Evolutionary conservation across 345 rosid genomes (phyloP).

Genomic region (Syzygium jambos): DNA sequence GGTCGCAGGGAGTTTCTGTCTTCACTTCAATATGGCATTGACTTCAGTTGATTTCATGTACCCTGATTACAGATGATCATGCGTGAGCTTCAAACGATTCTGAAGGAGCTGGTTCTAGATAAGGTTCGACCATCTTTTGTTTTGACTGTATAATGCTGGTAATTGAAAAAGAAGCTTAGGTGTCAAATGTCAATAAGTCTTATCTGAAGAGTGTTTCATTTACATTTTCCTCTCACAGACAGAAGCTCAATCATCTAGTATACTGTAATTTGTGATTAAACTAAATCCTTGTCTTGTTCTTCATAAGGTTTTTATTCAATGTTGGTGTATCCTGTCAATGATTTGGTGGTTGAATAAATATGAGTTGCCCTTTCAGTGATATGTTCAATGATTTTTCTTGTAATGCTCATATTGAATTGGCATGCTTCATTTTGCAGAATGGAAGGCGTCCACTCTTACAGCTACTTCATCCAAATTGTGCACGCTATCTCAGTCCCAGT

Average conservation of each 20-base stretch:
- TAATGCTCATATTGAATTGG: not conserved
- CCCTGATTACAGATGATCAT: conserved; percentile 50
- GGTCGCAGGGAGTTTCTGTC: not conserved
- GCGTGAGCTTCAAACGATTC: conserved; percentile 51
- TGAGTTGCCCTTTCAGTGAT: not conserved
- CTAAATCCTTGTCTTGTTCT: not conserved
- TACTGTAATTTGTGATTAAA: not conserved
- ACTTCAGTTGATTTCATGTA: conserved; percentile 7
- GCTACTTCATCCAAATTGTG: conserved; percentile 71
- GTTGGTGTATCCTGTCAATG: not conserved
- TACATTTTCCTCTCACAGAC: not conserved
- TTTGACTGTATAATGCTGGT: not conserved
- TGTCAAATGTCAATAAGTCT: not conserved
- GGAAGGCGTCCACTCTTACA: conserved; percentile 73
- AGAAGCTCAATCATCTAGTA: not conserved
- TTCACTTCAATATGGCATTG: not conserved
- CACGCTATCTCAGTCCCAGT: conserved; percentile 68
- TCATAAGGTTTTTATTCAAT: not conserved
- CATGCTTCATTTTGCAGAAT: conserved; percentile 31
- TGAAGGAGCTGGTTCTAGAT: conserved; percentile 64
- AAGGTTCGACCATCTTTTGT: conserved; percentile 42
- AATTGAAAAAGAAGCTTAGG: not conserved
- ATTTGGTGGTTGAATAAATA: not conserved
- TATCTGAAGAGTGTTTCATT: not conserved
- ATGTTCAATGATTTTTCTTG: not conserved